A percentile compares a stretch with the other conserved stretches of the same genome.
These are phyloP conservation scores for Selaginella tamariscina DNA, from an alignment of 75 land plant species.

Conservation along the genomic window DNA sequence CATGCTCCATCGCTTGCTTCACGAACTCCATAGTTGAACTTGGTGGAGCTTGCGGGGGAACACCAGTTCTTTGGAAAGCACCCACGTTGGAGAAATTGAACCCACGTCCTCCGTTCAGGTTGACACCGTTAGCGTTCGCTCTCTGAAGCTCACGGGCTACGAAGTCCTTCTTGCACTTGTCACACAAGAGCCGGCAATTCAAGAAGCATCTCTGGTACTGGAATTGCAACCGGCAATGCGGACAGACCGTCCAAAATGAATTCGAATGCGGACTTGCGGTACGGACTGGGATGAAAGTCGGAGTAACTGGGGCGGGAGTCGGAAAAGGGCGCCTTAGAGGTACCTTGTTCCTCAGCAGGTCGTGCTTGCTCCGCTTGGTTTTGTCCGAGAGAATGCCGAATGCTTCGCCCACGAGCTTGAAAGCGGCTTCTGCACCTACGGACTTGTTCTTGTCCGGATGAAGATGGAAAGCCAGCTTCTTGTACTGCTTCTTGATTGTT, in stretches of 20 bases:
- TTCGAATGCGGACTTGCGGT: too few relatives aligned
- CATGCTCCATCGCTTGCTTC: background rate
- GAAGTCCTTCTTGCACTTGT: background rate
- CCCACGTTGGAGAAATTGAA: background rate
- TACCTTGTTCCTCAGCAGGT: constrained; percentile 12
- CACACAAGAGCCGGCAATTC: background rate
- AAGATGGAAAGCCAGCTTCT: constrained; percentile 36
- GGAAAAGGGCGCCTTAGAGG: too few relatives aligned
- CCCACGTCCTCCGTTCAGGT: background rate
- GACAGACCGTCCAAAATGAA: background rate
- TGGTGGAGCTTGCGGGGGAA: too few relatives aligned
- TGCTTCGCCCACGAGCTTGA: constrained; percentile 20
- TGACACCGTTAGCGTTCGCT: background rate
- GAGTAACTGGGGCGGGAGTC: background rate
- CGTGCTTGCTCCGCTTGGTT: constrained; percentile 26
- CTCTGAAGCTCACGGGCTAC: too few relatives aligned
- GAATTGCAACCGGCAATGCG: background rate
- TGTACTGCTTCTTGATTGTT: constrained; percentile 35
- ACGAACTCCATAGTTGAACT: background rate
- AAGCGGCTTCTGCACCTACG: constrained; percentile 29
- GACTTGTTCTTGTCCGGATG: constrained; percentile 56
- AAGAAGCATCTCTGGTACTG: background rate
- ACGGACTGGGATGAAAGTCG: background rate
- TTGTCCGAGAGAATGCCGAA: constrained; percentile 41
- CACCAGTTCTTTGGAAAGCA: background rate